A percentile compares a stretch with the other conserved stretches of the same genome.
These are phyloP conservation scores for Garcia nutans DNA, from an alignment of 345 rosid genomes.

Conservation along the genomic window DNA sequence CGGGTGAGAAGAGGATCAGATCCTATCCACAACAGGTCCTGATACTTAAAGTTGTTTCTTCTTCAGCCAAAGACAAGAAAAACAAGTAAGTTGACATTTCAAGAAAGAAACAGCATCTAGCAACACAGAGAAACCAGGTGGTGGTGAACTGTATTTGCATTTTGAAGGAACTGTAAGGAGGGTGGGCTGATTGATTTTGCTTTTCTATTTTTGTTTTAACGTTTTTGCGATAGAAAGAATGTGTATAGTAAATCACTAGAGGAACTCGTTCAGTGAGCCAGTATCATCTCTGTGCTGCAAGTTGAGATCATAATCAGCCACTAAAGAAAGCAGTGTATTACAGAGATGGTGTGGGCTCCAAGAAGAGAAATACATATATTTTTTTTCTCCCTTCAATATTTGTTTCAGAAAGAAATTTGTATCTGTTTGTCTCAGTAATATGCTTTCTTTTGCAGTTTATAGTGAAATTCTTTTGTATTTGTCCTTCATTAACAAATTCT, in stretches of 20 bases:
- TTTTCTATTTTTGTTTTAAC: constrained; percentile 1
- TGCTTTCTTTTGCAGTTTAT: constrained; percentile 19
- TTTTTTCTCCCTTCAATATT: constrained; percentile 22
- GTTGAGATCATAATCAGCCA: constrained; percentile 29
- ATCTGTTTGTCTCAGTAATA: constrained; percentile 27
- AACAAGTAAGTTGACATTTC: constrained; percentile 30
- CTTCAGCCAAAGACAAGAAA: constrained; percentile 17
- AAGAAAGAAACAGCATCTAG: constrained; percentile 30
- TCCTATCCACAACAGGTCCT: constrained; percentile 85
- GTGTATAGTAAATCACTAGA: constrained; percentile 40
- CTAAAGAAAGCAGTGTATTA: constrained; percentile 14
- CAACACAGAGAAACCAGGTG: constrained; percentile 30
- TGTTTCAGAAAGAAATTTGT: constrained; percentile 10
- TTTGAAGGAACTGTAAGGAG: constrained; percentile 17
- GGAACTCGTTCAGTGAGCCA: constrained; percentile 29
- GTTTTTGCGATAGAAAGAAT: constrained; percentile 33
- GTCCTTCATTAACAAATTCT: neutral
- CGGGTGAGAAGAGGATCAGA: constrained; percentile 69
- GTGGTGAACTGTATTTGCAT: constrained; percentile 22
- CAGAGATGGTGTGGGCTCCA: constrained; percentile 29
- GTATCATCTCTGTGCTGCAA: constrained; percentile 32
- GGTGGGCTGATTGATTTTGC: constrained; percentile 40
- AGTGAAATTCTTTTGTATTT: constrained; percentile 39
- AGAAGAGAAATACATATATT: constrained; percentile 20
- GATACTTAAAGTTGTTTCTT: constrained; percentile 29